Evolutionary conservation across 345 rosid species (phyloP).

Genomic region (Cardiospermum halicacabum): DNA sequence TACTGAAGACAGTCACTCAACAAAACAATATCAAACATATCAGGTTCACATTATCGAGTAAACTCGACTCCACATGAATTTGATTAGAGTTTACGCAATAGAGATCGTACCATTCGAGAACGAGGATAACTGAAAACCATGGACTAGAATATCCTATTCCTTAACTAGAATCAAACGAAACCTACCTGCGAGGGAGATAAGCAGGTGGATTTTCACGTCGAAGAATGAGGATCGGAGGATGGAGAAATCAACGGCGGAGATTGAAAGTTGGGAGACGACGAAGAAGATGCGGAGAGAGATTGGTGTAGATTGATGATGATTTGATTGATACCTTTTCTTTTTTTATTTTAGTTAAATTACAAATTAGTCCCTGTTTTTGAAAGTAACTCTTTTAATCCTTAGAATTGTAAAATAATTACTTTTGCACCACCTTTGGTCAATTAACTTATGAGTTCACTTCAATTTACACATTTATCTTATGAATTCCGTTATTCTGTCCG

Average conservation of each 20-base stretch:
- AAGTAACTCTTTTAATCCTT: too few relatives aligned
- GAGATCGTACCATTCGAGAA: conserved; percentile 2
- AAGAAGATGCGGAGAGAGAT: neutral
- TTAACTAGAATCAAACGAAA: neutral
- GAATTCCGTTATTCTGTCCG: too few relatives aligned
- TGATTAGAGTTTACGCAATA: neutral
- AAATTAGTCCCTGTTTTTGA: too few relatives aligned
- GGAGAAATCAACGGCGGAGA: conserved; percentile 4
- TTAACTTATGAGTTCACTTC: too few relatives aligned
- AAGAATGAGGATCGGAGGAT: neutral
- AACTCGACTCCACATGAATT: neutral
- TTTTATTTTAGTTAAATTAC: too few relatives aligned
- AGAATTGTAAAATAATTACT: too few relatives aligned
- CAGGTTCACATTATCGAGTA: neutral
- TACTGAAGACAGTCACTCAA: too few relatives aligned
- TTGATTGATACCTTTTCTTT: too few relatives aligned
- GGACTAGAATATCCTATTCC: neutral
- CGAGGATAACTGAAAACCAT: neutral
- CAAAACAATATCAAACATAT: too few relatives aligned
- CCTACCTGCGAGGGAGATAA: neutral
- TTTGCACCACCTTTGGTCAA: too few relatives aligned
- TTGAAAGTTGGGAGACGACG: neutral
- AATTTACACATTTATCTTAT: too few relatives aligned
- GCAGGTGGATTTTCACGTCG: neutral
- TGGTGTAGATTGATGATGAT: neutral